Conservation (phyloP, 2,329 filamentous ascomycete genomes). For the Graphilbum fragrans region DNA sequence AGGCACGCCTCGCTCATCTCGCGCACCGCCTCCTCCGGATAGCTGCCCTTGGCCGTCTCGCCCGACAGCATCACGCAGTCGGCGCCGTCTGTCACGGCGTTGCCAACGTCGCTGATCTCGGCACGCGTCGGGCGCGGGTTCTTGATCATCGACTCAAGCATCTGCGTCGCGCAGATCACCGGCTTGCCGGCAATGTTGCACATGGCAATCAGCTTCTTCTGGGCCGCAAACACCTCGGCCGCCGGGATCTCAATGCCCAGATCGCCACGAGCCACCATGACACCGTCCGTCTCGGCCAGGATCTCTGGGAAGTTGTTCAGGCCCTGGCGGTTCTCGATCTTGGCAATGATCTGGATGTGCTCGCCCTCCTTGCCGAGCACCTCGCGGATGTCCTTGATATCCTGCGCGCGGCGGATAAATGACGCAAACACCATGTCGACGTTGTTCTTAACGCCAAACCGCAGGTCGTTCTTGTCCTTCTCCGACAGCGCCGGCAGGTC, state of each 20-base stretch:
- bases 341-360: conserved; percentile 98
- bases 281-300: conserved; percentile 87
- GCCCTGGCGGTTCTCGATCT: conserved; percentile 99
- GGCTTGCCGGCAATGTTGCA: conserved; percentile 99
- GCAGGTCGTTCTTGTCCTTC: conserved; percentile 91
- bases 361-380: conserved; percentile 85
- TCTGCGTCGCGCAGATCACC: conserved; percentile 97
- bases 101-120: conserved; percentile 96
- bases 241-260: conserved; percentile 97
- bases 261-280: conserved; percentile 99
- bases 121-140: conserved; percentile 96
- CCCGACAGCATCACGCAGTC: conserved; percentile 99
- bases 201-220: conserved; percentile 99
- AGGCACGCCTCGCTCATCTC: conserved; percentile 99
- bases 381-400: conserved; percentile 84
- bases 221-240: conserved; percentile 95
- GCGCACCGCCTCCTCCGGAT: conserved; percentile 79
- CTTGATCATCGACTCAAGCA: conserved; percentile 99
- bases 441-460: conserved; percentile 94
- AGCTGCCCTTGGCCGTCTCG: conserved; percentile 95
- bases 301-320: conserved; percentile 99
- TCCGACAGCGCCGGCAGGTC: conserved; percentile 94
- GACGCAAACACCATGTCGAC: conserved; percentile 99
- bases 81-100: conserved; percentile 92
- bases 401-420: conserved; percentile 89